A percentile compares a stretch with the other conserved stretches of the same genome.
phyloP scores from a whole-genome alignment of 257 asterid species.

The Vinca minor region DNA sequence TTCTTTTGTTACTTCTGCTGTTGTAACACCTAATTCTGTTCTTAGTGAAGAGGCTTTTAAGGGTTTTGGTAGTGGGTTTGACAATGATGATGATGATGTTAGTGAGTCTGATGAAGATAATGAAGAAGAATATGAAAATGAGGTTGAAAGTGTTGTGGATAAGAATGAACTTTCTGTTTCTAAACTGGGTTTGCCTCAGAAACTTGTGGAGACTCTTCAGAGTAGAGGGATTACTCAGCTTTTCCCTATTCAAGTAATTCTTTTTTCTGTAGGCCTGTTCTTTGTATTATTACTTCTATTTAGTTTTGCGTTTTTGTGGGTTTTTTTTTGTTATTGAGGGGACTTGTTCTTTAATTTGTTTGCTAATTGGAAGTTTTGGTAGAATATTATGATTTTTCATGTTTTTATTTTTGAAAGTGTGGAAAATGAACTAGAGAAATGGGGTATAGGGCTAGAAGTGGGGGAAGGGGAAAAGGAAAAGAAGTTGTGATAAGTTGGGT shows the following conservation, averaged over 20 bases:
- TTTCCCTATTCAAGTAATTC: slow-evolving; percentile 71
- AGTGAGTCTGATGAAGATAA: slow-evolving; percentile 31
- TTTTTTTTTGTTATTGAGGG: too few relatives aligned
- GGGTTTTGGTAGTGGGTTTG: slow-evolving; percentile 64
- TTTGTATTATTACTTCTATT: neutral
- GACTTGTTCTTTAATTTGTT: neutral
- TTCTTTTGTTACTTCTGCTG: slow-evolving; percentile 51
- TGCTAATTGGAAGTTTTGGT: neutral
- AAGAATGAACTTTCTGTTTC: slow-evolving; percentile 53
- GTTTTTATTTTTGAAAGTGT: too few relatives aligned
- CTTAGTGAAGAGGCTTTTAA: slow-evolving; percentile 81
- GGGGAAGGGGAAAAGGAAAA: too few relatives aligned
- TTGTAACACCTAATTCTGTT: slow-evolving; percentile 60
- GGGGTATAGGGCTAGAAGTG: too few relatives aligned
- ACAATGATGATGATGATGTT: slow-evolving; percentile 31
- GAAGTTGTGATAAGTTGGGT: too few relatives aligned
- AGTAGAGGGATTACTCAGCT: slow-evolving; percentile 73
- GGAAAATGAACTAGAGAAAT: too few relatives aligned
- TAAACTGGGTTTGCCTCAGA: slow-evolving; percentile 66
- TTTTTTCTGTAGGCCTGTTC: neutral
- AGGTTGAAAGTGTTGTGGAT: slow-evolving; percentile 15
- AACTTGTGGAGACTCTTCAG: slow-evolving; percentile 63
- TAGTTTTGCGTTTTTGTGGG: neutral
- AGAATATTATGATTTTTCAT: too few relatives aligned
- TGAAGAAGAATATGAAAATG: too few relatives aligned